Evolutionary conservation across 805 yeast genomes (phyloP).

Genomic region (Ogataea angusta): DNA sequence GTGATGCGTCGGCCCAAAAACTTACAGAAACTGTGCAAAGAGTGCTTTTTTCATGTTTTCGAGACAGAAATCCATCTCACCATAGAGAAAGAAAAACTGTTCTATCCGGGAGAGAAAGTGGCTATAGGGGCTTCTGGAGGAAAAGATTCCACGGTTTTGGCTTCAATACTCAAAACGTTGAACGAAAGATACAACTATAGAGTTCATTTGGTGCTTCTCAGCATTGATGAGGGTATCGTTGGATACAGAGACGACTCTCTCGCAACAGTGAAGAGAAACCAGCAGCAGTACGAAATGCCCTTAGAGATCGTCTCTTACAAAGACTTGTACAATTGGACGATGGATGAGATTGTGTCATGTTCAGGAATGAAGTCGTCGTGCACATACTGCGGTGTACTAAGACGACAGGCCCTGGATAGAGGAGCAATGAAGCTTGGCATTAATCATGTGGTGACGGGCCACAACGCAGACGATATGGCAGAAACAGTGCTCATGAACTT

Average conservation of each 20-base stretch:
- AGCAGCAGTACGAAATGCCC: constrained; percentile 55
- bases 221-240: constrained; percentile 94
- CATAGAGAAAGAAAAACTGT: constrained; percentile 64
- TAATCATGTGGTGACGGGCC: constrained; percentile 94
- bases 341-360: constrained; percentile 95
- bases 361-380: constrained; percentile 94
- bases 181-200: constrained; percentile 90
- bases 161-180: constrained; percentile 78
- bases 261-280: constrained; percentile 94
- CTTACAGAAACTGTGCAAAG: constrained; percentile 82
- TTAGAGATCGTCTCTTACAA: constrained; percentile 63
- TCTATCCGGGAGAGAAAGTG: constrained; percentile 76
- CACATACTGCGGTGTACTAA: constrained; percentile 95
- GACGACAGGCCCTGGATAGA: constrained; percentile 95
- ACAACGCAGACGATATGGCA: constrained; percentile 99
- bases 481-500: constrained; percentile 96
- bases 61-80: constrained; percentile 96
- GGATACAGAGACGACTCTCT: constrained; percentile 97
- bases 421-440: constrained; percentile 88
- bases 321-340: constrained; percentile 93
- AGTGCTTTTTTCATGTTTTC: constrained; percentile 84
- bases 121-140: constrained; percentile 99
- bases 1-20: constrained; percentile 91
- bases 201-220: constrained; percentile 72
- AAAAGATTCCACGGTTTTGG: constrained; percentile 94